phyloP scores from a whole-genome alignment of 208 protist genomes.

The Trypanosoma theileri region DNA sequence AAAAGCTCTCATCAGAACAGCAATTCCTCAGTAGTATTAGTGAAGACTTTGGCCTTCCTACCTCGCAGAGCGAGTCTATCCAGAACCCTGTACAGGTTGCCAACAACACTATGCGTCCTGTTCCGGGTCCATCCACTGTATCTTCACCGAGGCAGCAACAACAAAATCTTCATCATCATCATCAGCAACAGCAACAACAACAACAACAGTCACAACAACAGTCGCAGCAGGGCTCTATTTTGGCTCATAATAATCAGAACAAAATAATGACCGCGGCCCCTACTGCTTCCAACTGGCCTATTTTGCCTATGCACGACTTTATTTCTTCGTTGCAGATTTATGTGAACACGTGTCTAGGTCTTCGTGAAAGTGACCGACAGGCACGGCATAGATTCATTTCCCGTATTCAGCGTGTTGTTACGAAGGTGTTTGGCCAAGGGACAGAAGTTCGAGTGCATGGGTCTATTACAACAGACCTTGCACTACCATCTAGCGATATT shows the following conservation, averaged over 20 bases:
- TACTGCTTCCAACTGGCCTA: constrained; percentile 15
- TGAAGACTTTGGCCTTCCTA: not conserved
- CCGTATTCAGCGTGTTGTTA: constrained; percentile 55
- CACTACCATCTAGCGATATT: constrained; percentile 77
- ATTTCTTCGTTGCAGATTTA: constrained; percentile 53
- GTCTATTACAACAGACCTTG: constrained; percentile 74
- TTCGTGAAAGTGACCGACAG: constrained; percentile 40
- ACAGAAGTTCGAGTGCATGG: constrained; percentile 75
- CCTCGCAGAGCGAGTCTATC: not conserved
- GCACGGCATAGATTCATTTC: constrained; percentile 59
- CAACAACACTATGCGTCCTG: not conserved
- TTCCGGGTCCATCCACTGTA: not conserved
- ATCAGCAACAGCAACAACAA: constrained; percentile 20
- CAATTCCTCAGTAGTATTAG: not conserved
- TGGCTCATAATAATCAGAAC: constrained; percentile 5
- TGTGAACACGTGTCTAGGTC: constrained; percentile 61
- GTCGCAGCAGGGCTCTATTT: not conserved
- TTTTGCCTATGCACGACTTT: constrained; percentile 57
- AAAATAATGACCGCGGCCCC: constrained; percentile 1
- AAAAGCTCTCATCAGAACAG: not conserved
- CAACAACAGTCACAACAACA: constrained; percentile 19
- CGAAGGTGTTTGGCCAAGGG: constrained; percentile 26
- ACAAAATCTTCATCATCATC: constrained; percentile 8
- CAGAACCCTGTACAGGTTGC: not conserved
- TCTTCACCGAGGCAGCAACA: constrained; percentile 18